A percentile compares a stretch with the other conserved stretches of the same genome.
Conservation (phyloP, 352 stramenopile species). For the Phytophthora ohioensis region DNA sequence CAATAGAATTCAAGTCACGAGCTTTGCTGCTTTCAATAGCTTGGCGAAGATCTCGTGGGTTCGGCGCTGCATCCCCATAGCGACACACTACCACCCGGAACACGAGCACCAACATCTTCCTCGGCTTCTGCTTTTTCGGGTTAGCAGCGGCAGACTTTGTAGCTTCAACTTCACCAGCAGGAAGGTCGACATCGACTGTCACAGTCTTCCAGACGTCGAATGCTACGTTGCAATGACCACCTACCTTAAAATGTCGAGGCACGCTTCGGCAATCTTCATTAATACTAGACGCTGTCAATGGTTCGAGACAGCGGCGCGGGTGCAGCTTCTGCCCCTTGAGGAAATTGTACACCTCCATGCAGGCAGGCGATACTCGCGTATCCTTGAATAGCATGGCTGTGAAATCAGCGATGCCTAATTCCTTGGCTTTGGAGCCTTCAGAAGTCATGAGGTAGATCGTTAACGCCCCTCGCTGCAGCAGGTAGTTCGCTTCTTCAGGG, state of each 20-base stretch:
- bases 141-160: constrained; percentile 10
- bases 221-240: constrained; percentile 33
- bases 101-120: constrained; percentile 55
- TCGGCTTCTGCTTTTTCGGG: constrained; percentile 44
- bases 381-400: constrained; percentile 36
- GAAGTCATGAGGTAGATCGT: constrained; percentile 47
- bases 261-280: constrained; percentile 22
- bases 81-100: constrained; percentile 67
- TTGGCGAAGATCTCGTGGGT: constrained; percentile 26
- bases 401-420: constrained; percentile 42
- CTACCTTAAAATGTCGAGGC: constrained; percentile 33
- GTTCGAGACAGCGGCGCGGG: constrained; percentile 52
- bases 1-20: constrained; percentile 1
- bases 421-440: constrained; percentile 3
- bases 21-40: constrained; percentile 19
- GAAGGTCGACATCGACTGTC: constrained; percentile 8
- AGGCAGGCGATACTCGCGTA: constrained; percentile 45
- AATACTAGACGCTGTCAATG: neutral
- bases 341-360: constrained; percentile 63
- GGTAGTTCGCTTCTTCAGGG: constrained; percentile 72
- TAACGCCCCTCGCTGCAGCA: constrained; percentile 64
- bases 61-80: constrained; percentile 51
- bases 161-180: constrained; percentile 4
- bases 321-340: constrained; percentile 78
- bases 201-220: constrained; percentile 73